Evolutionary conservation across 306 rosid genomes (phyloP), one percentile per base, ranked within the genome.

Genomic region (Cyclanthera cordifolia): DNA sequence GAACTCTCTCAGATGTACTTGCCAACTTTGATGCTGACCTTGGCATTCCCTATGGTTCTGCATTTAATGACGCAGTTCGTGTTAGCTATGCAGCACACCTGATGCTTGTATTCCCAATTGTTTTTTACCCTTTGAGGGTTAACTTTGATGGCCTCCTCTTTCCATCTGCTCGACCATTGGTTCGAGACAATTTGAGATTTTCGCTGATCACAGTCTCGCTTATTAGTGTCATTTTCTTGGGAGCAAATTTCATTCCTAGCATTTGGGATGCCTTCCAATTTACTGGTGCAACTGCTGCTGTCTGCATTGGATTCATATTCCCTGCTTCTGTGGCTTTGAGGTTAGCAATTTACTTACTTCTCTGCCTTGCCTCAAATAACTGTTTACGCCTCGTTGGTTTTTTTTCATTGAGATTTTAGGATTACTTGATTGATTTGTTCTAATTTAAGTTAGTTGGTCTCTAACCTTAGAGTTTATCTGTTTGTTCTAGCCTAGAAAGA

Each of bases 261-360:
- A 82, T 77, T 14, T 82, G 86, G 86, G 84, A 74, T 13, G 86
- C 83, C 58, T 82, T 82, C 53, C 78, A 82, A 55, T 79, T 82
- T 70, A 74, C 76, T 24, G 86, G 86, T 71, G 79, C 82, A 28
- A 82, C 82, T 24, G 76, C 78, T 67, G 83, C 78, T 28, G 84
- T 75, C 47, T 72, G 78, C 55, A 50, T 82, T 37, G 86, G 76
- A 6, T 82, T 82, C 83, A 77, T 82, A 58, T 82, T 82, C 53
- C 86, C 86, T 37, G 82, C 86, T 50, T 72, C 78, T 11, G 17
- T 82, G 52, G 73, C 77, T 53, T 71, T 74, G 51, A 71, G 76
- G 84, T 79, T 32, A 53, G 69, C 47, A 10, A 19, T n/a, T 61
- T 37, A 39, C 69, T 61, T 37, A 17, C 69, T 41, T 61, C 49